Conservation (phyloP, 208 protist species). For the Leptomonas seymouri region DNA sequence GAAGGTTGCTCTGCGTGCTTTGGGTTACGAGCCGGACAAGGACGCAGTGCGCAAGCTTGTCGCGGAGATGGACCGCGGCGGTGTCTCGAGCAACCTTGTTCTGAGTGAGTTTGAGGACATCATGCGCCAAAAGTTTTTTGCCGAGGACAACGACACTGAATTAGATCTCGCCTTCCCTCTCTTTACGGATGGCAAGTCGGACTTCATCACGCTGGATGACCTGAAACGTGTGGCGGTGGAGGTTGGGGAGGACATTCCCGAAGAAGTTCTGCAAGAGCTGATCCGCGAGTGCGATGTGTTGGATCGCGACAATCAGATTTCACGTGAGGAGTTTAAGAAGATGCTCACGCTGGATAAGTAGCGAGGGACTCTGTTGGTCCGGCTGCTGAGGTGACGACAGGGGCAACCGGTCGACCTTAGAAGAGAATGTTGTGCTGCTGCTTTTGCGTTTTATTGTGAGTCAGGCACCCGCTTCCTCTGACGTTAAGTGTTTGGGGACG, state of each 20-base stretch:
- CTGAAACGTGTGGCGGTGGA: slow-evolving; percentile 94
- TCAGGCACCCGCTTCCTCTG: too few species aligned
- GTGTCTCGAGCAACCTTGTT: slow-evolving; percentile 90
- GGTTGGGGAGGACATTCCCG: slow-evolving; percentile 95
- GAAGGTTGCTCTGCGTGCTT: slow-evolving; percentile 93
- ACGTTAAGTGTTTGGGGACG: too few species aligned
- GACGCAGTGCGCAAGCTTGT: slow-evolving; percentile 92
- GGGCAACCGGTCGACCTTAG: too few species aligned
- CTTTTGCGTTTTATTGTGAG: too few species aligned
- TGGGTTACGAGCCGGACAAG: slow-evolving; percentile 96
- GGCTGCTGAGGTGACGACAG: neutral
- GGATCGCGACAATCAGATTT: slow-evolving; percentile 95
- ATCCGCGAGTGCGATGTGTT: slow-evolving; percentile 94
- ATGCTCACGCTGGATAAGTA: slow-evolving; percentile 86
- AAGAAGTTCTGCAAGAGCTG: slow-evolving; percentile 97
- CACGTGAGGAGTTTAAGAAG: slow-evolving; percentile 93
- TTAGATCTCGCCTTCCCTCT: slow-evolving; percentile 94
- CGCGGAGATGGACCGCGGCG: slow-evolving; percentile 91
- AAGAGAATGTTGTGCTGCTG: too few species aligned
- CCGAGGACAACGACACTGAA: slow-evolving; percentile 91
- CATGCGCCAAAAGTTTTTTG: slow-evolving; percentile 90
- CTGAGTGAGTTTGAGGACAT: slow-evolving; percentile 91
- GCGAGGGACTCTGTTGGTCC: too few species aligned
- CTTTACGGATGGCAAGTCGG: slow-evolving; percentile 94
- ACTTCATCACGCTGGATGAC: slow-evolving; percentile 97